phyloP scores from a whole-genome alignment of 2,329 filamentous ascomycete genomes.

The Claviceps citrina region DNA sequence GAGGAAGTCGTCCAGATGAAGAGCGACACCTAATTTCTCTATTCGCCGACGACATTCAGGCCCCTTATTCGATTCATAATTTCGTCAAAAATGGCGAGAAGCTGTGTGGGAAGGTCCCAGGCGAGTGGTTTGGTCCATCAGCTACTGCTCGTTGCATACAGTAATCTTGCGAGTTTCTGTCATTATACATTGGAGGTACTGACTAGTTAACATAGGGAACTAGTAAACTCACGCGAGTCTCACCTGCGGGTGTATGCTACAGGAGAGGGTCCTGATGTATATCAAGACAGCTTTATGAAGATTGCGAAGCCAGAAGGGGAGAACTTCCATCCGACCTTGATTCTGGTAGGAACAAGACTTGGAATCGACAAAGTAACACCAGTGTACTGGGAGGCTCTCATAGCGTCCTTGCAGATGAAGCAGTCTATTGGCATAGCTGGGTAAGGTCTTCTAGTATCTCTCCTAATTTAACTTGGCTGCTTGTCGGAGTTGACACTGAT shows the following conservation, averaged over 20 bases:
- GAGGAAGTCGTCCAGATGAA: conserved; percentile 37
- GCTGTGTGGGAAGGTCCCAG: conserved; percentile 84
- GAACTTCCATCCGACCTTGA: conserved; percentile 66
- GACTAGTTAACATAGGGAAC: conserved; percentile 37
- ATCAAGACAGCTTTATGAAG: conserved; percentile 73
- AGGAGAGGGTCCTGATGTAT: conserved; percentile 80
- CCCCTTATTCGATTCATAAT: conserved; percentile 86
- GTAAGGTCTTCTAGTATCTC: too few species aligned
- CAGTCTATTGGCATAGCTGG: conserved; percentile 95
- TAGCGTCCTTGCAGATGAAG: conserved; percentile 65
- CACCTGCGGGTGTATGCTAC: conserved; percentile 73
- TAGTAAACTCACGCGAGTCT: conserved; percentile 51
- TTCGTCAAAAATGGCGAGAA: conserved; percentile 80
- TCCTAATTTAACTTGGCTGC: too few species aligned
- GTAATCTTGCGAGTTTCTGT: conserved; percentile 33
- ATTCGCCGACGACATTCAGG: conserved; percentile 74
- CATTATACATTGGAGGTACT: background rate
- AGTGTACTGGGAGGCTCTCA: conserved; percentile 89
- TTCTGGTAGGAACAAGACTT: conserved; percentile 75
- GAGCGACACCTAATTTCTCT: conserved; percentile 60
- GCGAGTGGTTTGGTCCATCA: conserved; percentile 98
- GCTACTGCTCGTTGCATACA: conserved; percentile 89
- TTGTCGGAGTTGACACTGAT: background rate
- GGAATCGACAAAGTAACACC: conserved; percentile 90
- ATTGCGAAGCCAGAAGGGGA: conserved; percentile 54